Evolutionary conservation across 2,329 filamentous ascomycete species (phyloP).

Genomic region (Aurifilum marmelostoma): DNA sequence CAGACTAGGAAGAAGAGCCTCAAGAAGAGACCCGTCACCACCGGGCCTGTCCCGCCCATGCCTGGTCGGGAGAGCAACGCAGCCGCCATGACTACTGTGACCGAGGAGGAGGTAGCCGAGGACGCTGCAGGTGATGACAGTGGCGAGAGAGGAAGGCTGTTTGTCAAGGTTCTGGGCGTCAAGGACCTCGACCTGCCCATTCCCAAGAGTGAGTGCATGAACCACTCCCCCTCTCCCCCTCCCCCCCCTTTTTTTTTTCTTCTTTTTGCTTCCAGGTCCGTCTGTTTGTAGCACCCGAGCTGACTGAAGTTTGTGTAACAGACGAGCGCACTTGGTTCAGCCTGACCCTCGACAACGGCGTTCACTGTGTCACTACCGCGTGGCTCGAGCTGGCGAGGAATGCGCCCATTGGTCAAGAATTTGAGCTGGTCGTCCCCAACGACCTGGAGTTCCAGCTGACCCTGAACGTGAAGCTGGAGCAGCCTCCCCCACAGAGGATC

Average conservation of each 20-base stretch:
- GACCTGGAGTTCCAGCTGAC: constrained; percentile 99
- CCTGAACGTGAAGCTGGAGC: constrained; percentile 90
- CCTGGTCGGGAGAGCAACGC: constrained; percentile 87
- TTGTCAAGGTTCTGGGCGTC: constrained; percentile 98
- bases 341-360: constrained; percentile 94
- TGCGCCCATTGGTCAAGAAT: constrained; percentile 95
- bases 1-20: constrained; percentile 69
- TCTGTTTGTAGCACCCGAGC: constrained; percentile 18
- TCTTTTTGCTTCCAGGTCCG: no score
- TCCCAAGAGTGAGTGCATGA: constrained; percentile 73
- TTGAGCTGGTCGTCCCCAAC: constrained; percentile 94
- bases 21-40: constrained; percentile 59
- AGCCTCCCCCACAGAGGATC: constrained; percentile 66
- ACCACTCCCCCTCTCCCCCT: no score
- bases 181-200: constrained; percentile 93
- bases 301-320: constrained; percentile 41
- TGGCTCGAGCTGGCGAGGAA: constrained; percentile 92
- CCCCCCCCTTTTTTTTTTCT: no score
- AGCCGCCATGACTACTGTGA: constrained; percentile 64
- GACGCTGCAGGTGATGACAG: constrained; percentile 71
- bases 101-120: constrained; percentile 67
- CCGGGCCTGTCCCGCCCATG: constrained; percentile 76
- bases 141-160: constrained; percentile 85
- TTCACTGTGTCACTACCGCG: constrained; percentile 95
- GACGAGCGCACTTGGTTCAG: constrained; percentile 93